A percentile compares a stretch with the other conserved stretches of the same genome.
phyloP scores from a whole-genome alignment of 2,329 filamentous ascomycete species.

The Clathrospora elynae region DNA sequence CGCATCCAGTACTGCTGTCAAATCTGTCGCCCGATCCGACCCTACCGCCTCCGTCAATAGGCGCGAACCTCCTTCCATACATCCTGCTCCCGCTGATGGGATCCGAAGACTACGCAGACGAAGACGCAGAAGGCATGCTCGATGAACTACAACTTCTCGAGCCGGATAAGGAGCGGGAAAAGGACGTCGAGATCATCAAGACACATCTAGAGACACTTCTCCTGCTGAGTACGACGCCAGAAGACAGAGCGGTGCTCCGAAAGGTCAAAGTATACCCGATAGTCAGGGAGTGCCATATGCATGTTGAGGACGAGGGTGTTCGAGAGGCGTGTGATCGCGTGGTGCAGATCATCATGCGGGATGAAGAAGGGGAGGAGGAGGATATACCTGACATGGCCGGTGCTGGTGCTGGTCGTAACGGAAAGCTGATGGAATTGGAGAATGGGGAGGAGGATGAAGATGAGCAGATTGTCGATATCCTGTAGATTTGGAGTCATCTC shows the following conservation, averaged over 20 bases:
- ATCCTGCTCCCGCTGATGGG: slow-evolving; percentile 86
- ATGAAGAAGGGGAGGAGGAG: slow-evolving; percentile 67
- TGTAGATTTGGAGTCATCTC: slow-evolving; percentile 7
- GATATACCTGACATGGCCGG: slow-evolving; percentile 42
- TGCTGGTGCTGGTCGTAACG: slow-evolving; percentile 27
- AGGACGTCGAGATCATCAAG: slow-evolving; percentile 74
- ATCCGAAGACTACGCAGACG: slow-evolving; percentile 82
- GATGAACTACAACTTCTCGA: slow-evolving; percentile 88
- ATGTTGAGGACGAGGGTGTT: slow-evolving; percentile 78
- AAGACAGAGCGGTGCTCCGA: slow-evolving; percentile 75
- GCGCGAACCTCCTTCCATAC: slow-evolving; percentile 84
- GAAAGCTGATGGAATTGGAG: slow-evolving; percentile 37
- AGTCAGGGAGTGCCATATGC: slow-evolving; percentile 80
- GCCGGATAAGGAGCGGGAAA: slow-evolving; percentile 85
- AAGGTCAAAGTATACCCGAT: slow-evolving; percentile 85
- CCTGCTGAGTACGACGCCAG: slow-evolving; percentile 76
- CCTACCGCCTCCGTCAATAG: slow-evolving; percentile 59
- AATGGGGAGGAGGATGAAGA: slow-evolving; percentile 44
- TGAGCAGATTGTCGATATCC: slow-evolving; percentile 47
- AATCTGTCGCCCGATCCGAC: slow-evolving; percentile 39
- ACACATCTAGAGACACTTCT: slow-evolving; percentile 89
- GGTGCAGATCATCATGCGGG: slow-evolving; percentile 85
- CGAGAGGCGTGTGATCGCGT: slow-evolving; percentile 84
- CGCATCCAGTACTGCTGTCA: slow-evolving; percentile 71
- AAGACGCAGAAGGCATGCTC: slow-evolving; percentile 85